Conservation (phyloP, 495 filamentous ascomycete species). For the Coniosporium apollinis region DNA sequence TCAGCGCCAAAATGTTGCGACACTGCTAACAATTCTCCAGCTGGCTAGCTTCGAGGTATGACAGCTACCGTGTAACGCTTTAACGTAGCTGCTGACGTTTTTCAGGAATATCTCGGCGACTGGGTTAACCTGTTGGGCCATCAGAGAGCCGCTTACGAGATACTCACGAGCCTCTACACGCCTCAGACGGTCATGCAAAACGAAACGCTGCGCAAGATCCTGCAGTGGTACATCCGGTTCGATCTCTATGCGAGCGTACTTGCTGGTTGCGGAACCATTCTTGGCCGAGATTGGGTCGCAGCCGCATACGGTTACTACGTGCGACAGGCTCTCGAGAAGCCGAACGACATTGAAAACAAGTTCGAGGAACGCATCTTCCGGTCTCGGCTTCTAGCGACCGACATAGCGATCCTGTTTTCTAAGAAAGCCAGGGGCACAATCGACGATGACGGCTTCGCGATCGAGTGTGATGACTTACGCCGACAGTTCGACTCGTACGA, state of each 20-base stretch:
- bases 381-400: slow-evolving; percentile 57
- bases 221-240: slow-evolving; percentile 79
- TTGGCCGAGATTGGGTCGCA: slow-evolving; percentile 69
- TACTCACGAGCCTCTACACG: slow-evolving; percentile 62
- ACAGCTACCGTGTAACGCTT: not conserved
- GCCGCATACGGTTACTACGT: slow-evolving; percentile 44
- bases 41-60: slow-evolving; percentile 85
- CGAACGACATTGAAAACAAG: slow-evolving; percentile 45
- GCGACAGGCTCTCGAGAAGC: slow-evolving; percentile 39
- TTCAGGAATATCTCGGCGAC: slow-evolving; percentile 83
- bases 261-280: slow-evolving; percentile 55
- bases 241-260: slow-evolving; percentile 73
- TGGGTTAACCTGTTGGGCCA: slow-evolving; percentile 86
- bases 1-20: slow-evolving; percentile 55
- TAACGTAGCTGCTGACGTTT: slow-evolving; percentile 14
- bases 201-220: slow-evolving; percentile 48
- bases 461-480: slow-evolving; percentile 40
- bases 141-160: slow-evolving; percentile 72
- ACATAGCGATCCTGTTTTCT: slow-evolving; percentile 67
- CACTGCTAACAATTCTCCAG: slow-evolving; percentile 75
- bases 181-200: slow-evolving; percentile 59
- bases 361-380: slow-evolving; percentile 46
- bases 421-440: slow-evolving; percentile 46
- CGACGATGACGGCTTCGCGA: slow-evolving; percentile 43
- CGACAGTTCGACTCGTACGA: slow-evolving; percentile 39